Evolutionary conservation across 2,329 filamentous ascomycete genomes (phyloP), one percentile per base, ranked within the genome.

Genomic region (Diaporthe capsici): DNA sequence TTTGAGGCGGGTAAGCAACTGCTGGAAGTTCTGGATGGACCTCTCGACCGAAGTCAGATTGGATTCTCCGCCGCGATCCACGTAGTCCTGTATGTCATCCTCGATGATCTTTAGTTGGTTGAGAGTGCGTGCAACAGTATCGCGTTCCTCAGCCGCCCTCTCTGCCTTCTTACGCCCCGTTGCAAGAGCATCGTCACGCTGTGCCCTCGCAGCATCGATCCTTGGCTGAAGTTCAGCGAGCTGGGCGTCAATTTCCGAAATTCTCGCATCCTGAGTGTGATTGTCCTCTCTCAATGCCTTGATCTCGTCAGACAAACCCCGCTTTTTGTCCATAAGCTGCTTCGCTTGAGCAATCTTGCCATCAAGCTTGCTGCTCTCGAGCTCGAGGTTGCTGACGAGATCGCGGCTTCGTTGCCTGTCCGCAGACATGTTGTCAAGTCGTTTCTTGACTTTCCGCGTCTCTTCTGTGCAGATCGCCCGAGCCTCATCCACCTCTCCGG

Each of bases 401-500:
- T 91, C 91, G 75, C 92, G 92, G 72, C 91, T 89, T 53, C 94
- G 91, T 78, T 98, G 94, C 78, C 91, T 92, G 47, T 97, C 94
- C 17, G 85, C 86, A 0, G 89, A 90, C 44, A 97, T 84, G 79
- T 94, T 94, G 9, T 89, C 84, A 17, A 96, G 88, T 58, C 87
- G 89, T 57, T 87, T 87, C 81, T 94, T 95, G 39, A 92, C 85
- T 31, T 85, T 85, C 73, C 93, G 91, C 78, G 92, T 89, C 81
- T 94, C 91, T 76, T 95, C 94, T 28, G 90, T 90, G 74, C 93
- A 88, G 25, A 86, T 85, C 65, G 91, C 91, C 77, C 95, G 91
- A 65, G 95, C 91, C 72, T 94, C 92, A 79, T 97, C 94, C 72
- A 98, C 95, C 78, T 97, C 94, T 72, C 98, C 94, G 9, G 95